These are phyloP conservation scores for Malassezia obtusa DNA, from an alignment of 1,284 basidiomycete species.

Conservation along the genomic window DNA sequence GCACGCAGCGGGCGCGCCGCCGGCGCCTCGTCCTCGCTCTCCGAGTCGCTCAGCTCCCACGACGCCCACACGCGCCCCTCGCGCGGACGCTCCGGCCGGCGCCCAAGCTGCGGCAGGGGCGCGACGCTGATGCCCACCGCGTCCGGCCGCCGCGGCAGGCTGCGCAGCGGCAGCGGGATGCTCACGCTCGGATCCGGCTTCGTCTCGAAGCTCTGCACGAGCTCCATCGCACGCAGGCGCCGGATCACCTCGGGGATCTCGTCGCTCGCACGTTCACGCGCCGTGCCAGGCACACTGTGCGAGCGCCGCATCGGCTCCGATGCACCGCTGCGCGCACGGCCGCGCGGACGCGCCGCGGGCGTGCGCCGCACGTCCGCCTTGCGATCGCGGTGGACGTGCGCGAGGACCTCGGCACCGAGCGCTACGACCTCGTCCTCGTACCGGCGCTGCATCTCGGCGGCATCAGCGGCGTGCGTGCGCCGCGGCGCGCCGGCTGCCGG, in stretches of 20 bases:
- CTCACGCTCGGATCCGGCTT: constrained; percentile 26
- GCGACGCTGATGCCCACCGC: constrained; percentile 37
- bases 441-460: constrained; percentile 34
- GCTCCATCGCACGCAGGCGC: background rate
- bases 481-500: too few species aligned
- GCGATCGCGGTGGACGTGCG: constrained; percentile 24
- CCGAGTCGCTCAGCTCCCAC: constrained; percentile 21
- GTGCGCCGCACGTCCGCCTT: background rate
- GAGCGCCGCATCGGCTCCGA: too few species aligned
- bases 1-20: constrained; percentile 30
- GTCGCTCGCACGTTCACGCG: too few species aligned
- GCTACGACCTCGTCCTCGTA: constrained; percentile 42
- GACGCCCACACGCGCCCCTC: constrained; percentile 40
- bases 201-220: background rate
- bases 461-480: constrained; percentile 18
- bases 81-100: constrained; percentile 34
- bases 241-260: too few species aligned
- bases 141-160: constrained; percentile 39
- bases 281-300: too few species aligned
- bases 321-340: too few species aligned
- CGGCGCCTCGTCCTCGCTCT: constrained; percentile 23
- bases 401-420: constrained; percentile 37
- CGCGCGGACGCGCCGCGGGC: background rate
- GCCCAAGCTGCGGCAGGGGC: constrained; percentile 39
- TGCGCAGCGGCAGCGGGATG: constrained; percentile 33